Percentiles rank a stretch among this genome's conserved stretches.
Evolutionary conservation across 202 grass and related monocot species (phyloP).

Genomic region (Dendrocalamus latiflorus): DNA sequence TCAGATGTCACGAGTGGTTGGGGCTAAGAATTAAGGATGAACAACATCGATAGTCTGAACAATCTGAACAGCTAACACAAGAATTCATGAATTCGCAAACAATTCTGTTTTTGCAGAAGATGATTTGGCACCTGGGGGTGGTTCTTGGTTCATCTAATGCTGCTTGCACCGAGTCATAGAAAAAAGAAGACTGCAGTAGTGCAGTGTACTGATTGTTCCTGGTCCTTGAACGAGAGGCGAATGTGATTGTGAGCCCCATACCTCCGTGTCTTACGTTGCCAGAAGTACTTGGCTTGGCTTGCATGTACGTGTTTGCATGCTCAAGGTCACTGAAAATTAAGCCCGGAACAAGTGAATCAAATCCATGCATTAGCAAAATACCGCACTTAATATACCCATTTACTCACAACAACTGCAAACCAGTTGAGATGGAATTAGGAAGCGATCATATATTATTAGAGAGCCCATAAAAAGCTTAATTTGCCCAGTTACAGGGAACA

Average conservation of each 20-base stretch:
- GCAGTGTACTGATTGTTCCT: background rate
- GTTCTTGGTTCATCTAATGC: background rate
- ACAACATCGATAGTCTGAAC: background rate
- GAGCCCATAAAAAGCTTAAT: background rate
- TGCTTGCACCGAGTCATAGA: too few relatives aligned
- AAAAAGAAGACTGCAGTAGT: background rate
- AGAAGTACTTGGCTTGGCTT: background rate
- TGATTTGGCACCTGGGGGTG: too few relatives aligned
- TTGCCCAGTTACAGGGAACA: background rate
- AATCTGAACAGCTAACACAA: background rate
- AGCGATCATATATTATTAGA: background rate
- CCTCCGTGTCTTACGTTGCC: background rate
- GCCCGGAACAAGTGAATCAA: too few relatives aligned
- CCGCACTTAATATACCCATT: too few relatives aligned
- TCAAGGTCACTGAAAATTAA: background rate
- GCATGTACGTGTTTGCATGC: background rate
- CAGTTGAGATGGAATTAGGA: background rate
- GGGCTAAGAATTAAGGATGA: background rate
- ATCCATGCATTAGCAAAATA: too few relatives aligned
- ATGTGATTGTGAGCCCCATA: background rate
- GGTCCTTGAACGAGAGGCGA: background rate
- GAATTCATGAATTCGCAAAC: background rate
- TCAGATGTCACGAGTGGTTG: background rate
- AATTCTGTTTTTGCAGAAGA: background rate
- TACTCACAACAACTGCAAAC: background rate